phyloP scores from a whole-genome alignment of 148 eudicot genomes.

The Nepenthes mirabilis region DNA sequence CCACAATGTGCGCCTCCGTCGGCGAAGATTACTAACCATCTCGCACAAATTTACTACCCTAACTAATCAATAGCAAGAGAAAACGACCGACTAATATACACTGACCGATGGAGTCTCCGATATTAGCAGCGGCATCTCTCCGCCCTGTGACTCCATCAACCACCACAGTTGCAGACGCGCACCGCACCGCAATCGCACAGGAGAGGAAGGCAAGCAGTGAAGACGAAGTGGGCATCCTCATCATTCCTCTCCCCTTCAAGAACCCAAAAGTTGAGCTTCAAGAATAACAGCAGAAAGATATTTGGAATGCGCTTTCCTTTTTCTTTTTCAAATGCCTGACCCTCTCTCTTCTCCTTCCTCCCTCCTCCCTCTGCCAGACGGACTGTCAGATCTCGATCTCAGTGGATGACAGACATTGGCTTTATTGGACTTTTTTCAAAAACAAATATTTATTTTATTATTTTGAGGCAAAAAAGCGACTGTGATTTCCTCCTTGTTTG shows the following conservation, averaged over 20 bases:
- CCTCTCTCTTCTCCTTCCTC: too few relatives aligned
- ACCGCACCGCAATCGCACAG: slow-evolving; percentile 3
- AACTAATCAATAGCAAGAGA: neutral
- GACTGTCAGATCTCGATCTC: neutral
- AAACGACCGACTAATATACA: neutral
- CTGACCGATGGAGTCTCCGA: slow-evolving; percentile 78
- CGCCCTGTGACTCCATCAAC: slow-evolving; percentile 73
- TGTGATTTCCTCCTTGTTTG: slow-evolving; percentile 26
- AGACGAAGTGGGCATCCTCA: slow-evolving; percentile 3
- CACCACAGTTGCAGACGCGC: slow-evolving; percentile 42
- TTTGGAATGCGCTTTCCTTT: neutral
- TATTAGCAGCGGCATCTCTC: slow-evolving; percentile 45
- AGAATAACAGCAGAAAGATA: neutral
- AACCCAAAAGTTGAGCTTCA: neutral
- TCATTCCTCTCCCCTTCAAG: neutral
- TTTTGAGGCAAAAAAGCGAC: slow-evolving; percentile 16
- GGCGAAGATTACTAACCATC: neutral
- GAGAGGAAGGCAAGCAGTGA: slow-evolving; percentile 10
- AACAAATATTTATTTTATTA: slow-evolving; percentile 1
- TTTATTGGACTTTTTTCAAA: slow-evolving; percentile 12
- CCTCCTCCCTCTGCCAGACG: neutral
- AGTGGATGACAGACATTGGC: slow-evolving; percentile 26
- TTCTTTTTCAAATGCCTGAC: too few relatives aligned
- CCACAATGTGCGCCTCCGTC: neutral
- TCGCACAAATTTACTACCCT: neutral